Percentiles rank a stretch among this genome's conserved stretches.
These are phyloP conservation scores for Candida freyschussii DNA, from an alignment of 1,139 yeast genomes.

Conservation along the genomic window DNA sequence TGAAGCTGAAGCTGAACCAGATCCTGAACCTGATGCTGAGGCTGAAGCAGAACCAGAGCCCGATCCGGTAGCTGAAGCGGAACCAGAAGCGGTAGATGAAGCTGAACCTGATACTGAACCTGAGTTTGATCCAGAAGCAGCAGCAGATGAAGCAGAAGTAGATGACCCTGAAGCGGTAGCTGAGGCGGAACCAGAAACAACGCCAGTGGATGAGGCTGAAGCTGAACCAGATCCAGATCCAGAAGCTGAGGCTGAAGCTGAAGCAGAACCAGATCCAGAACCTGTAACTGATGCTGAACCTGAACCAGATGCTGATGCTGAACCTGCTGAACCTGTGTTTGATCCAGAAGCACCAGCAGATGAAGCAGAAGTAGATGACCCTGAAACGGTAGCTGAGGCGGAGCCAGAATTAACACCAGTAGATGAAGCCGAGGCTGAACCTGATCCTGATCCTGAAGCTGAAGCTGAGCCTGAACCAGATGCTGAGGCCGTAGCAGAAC, in stretches of 20 bases:
- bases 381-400: neutral
- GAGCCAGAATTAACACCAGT: neutral
- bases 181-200: neutral
- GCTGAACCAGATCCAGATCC: neutral
- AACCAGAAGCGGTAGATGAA: neutral
- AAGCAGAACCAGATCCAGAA: neutral
- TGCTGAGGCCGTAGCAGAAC: conserved; percentile 1
- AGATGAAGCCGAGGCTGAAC: conserved; percentile 1
- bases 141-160: conserved; percentile 3
- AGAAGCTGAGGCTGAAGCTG: neutral
- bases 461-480: conserved; percentile 3
- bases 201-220: neutral
- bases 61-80: conserved; percentile 1
- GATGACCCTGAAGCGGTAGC: neutral
- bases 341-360: conserved; percentile 3
- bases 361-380: conserved; percentile 1
- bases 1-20: neutral
- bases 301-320: conserved; percentile 1
- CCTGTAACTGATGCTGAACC: conserved; percentile 1
- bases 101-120: neutral
- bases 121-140: conserved; percentile 1
- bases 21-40: neutral
- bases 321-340: neutral
- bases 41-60: neutral
- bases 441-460: neutral